Evolutionary conservation across 306 rosid genomes (phyloP), one percentile per base, ranked within the genome.

Genomic region (Inga oerstediana): DNA sequence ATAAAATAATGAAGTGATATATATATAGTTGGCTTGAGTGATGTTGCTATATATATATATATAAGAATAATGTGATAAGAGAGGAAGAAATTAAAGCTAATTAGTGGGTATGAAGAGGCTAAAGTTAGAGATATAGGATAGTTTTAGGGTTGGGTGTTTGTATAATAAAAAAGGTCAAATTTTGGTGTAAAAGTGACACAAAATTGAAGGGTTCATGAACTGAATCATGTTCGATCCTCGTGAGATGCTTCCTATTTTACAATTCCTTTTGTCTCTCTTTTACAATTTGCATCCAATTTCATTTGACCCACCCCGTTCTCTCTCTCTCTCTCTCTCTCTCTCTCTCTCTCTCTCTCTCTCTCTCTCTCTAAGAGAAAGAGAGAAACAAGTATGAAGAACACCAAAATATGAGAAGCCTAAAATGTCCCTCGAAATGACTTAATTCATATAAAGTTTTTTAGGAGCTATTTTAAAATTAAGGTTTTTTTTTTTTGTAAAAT

Each of bases 171-270:
- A 27, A 27, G 8, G 14, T 27, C 43, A 46, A 73, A 46, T 48
- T 6, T 48, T 74, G 61, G 77, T 30, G 24, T 30, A 30, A 19
- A 19, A 74, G 11, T 48, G 77, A 48, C 77, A 15, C 44, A 74
- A 74, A 27, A 15, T 48, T 48, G 43, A 74, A 24, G 20, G 27
- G 54, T 74, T 48, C 77, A 74, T 74, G 77, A 74, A 48, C 62
- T 49, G 15, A 48, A 74, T 49, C 62, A 30, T 74, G 43, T 49
- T 74, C 15, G 15, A 48, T 74, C 1, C 77, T 49, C 62, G 43
- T 27, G 61, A 30, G 61, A 30, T 30, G 7, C 44, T 17, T 49
- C 19, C 10, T 22, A 44, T 71, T 6, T 72, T 45, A 15, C 41
- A 13, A 27, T 8, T 46, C 41, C 59, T 22, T 72, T 45, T 72